Evolutionary conservation across 257 asterid genomes (phyloP).

Genomic region (Ligustrum vulgare): DNA sequence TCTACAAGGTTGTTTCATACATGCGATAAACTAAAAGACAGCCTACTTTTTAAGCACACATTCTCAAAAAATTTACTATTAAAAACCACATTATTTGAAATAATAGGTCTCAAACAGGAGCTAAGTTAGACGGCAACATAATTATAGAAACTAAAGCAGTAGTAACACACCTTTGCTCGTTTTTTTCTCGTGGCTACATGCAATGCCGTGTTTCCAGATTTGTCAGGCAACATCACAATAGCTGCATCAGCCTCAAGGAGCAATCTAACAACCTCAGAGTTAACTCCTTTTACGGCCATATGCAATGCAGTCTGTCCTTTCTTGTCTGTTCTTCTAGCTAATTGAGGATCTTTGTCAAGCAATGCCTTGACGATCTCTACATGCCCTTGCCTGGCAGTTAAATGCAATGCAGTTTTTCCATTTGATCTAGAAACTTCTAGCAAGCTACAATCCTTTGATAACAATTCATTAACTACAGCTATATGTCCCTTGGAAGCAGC

Average conservation of each 20-base stretch:
- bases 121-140: neutral
- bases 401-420: slow-evolving; percentile 54
- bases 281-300: slow-evolving; percentile 62
- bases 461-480: slow-evolving; percentile 45
- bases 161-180: slow-evolving; percentile 45
- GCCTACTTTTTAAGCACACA: too few relatives aligned
- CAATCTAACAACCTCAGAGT: slow-evolving; percentile 44
- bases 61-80: too few relatives aligned
- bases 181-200: slow-evolving; percentile 57
- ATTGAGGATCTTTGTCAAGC: slow-evolving; percentile 51
- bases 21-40: too few relatives aligned
- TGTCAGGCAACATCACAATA: slow-evolving; percentile 56
- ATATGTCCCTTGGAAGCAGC: slow-evolving; percentile 58
- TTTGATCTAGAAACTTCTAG: slow-evolving; percentile 51
- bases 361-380: slow-evolving; percentile 49
- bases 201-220: slow-evolving; percentile 46
- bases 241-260: slow-evolving; percentile 60
- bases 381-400: slow-evolving; percentile 63
- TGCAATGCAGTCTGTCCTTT: slow-evolving; percentile 64
- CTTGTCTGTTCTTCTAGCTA: slow-evolving; percentile 56
- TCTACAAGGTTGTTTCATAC: neutral
- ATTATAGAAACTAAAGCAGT: neutral
- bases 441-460: slow-evolving; percentile 47
- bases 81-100: too few relatives aligned
- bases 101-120: too few relatives aligned